Base-by-base conservation (phyloP, 2,329 filamentous ascomycete species). In the Aspergillus fijiensis region DNA sequence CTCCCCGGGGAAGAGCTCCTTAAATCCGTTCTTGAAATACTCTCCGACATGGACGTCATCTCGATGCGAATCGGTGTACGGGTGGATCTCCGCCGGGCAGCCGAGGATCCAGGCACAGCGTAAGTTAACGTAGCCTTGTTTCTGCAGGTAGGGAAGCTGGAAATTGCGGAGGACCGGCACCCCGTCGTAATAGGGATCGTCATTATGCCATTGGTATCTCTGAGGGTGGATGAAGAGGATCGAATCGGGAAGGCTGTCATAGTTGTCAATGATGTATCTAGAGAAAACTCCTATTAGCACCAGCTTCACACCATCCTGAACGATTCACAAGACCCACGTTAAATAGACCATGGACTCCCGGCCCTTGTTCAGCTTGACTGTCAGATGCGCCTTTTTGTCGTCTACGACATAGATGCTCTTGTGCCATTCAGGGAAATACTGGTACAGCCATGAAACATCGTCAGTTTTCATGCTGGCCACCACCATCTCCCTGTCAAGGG, bases 331-430 rank as follows among this genome's bases (percentile, higher is more conserved):
- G 27, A 61, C 74, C 64, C 67, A 79, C 76, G 76, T 79, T 62
- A 79, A 66, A 68, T 78, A 79, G 4, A 76, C 76, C 76, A 78
- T 79, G 5, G 75, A 76, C 62, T 79, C 77, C 54, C 76, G 70
- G 7, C 77, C 77, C 65, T 79, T 79, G 60, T 79, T 79, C 49
- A 67, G 65, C 3, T 79, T 74, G 14, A 86, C 82, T 0, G 79
- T 83, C 62, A 84, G 71, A 21, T 74, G 62, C 3, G 82, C 81
- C 5, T 63, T 63, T 33, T 77, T 73, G 65, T 84, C 78, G 64
- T 87, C 79, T 55, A 83, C 82, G 27, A 84, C 78, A 68, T 86
- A 86, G 60, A 85, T 77, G 60, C 78, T 83, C 69, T 81, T 80
- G 60, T 79, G 76, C 82, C 82, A 85, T 23, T 77, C 74, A 1